A percentile compares a stretch with the other conserved stretches of the same genome.
Evolutionary conservation across 2,329 filamentous ascomycete species (phyloP).

Genomic region (Ophiobolus disseminans): DNA sequence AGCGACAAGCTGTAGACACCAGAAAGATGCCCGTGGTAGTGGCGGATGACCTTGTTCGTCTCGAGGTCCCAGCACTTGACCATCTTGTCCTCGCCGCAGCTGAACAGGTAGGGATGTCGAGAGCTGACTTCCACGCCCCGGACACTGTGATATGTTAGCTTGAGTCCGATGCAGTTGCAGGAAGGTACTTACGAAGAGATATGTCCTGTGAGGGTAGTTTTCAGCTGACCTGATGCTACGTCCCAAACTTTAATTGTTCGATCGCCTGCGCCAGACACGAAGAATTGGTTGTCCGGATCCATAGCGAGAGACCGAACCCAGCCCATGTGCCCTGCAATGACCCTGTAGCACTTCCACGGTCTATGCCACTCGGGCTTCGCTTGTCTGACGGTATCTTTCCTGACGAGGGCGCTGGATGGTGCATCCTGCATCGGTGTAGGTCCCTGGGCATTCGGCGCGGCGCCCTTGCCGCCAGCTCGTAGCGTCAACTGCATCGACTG

Average conservation of each 20-base stretch:
- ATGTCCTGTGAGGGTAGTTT: conserved; percentile 40
- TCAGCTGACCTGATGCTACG: conserved; percentile 73
- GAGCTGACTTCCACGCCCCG: conserved; percentile 86
- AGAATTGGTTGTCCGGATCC: conserved; percentile 97
- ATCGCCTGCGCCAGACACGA: conserved; percentile 93
- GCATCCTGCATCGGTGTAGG: conserved; percentile 59
- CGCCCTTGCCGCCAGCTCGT: conserved; percentile 55
- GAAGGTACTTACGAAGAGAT: too few species aligned
- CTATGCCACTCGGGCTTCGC: conserved; percentile 93
- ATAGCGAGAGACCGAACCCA: conserved; percentile 80
- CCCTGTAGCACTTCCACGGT: conserved; percentile 97
- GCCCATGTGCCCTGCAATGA: conserved; percentile 94
- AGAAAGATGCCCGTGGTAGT: conserved; percentile 96
- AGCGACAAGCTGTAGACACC: conserved; percentile 92
- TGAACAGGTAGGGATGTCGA: conserved; percentile 95
- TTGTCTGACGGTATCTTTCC: conserved; percentile 69
- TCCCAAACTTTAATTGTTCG: conserved; percentile 97
- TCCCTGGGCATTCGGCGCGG: conserved; percentile 63
- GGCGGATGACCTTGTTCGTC: conserved; percentile 87
- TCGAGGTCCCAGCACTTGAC: conserved; percentile 99
- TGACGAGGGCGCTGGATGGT: conserved; percentile 65
- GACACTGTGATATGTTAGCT: too few species aligned
- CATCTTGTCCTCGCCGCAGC: conserved; percentile 99
- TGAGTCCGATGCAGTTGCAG: too few species aligned
- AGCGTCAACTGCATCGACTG: conserved; percentile 66